Evolutionary conservation across 2,329 filamentous ascomycete genomes (phyloP).

Genomic region (Pseudofabraea citricarpa): DNA sequence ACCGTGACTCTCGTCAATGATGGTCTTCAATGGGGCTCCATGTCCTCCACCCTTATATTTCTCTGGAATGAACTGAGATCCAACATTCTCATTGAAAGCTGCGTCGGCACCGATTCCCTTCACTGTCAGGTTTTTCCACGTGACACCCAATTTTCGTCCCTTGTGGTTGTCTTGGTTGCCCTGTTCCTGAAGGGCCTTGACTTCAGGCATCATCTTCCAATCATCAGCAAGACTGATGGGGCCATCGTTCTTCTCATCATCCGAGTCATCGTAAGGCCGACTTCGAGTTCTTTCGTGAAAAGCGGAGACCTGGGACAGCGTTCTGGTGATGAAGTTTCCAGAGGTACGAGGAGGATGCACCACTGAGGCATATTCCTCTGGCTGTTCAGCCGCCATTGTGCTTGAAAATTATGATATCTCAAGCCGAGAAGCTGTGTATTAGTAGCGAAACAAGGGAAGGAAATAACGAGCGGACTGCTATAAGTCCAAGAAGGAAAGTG

Average conservation of each 20-base stretch:
- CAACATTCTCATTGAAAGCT: slow-evolving; percentile 23
- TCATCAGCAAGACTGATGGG: slow-evolving; percentile 16
- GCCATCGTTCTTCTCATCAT: slow-evolving; percentile 12
- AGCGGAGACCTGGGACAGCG: background rate
- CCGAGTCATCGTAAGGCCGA: slow-evolving; percentile 16
- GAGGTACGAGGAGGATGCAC: background rate
- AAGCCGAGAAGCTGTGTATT: too few relatives aligned
- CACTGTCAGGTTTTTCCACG: slow-evolving; percentile 24
- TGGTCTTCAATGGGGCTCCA: slow-evolving; percentile 59
- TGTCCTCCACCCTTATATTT: slow-evolving; percentile 39
- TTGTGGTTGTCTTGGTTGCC: slow-evolving; percentile 19
- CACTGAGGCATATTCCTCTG: background rate
- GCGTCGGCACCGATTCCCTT: slow-evolving; percentile 26
- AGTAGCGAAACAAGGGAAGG: too few relatives aligned
- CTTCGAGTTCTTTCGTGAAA: slow-evolving; percentile 3
- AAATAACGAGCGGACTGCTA: too few relatives aligned
- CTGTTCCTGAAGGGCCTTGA: slow-evolving; percentile 16
- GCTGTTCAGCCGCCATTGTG: background rate
- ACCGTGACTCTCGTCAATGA: slow-evolving; percentile 61
- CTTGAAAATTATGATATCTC: too few relatives aligned
- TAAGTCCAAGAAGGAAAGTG: too few relatives aligned
- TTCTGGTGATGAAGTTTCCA: slow-evolving; percentile 1
- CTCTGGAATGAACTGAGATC: slow-evolving; percentile 19
- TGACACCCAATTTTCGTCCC: slow-evolving; percentile 22
- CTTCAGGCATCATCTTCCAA: slow-evolving; percentile 25